phyloP scores from a whole-genome alignment of 805 yeast species.

The Debaryomyces prosopidis region DNA sequence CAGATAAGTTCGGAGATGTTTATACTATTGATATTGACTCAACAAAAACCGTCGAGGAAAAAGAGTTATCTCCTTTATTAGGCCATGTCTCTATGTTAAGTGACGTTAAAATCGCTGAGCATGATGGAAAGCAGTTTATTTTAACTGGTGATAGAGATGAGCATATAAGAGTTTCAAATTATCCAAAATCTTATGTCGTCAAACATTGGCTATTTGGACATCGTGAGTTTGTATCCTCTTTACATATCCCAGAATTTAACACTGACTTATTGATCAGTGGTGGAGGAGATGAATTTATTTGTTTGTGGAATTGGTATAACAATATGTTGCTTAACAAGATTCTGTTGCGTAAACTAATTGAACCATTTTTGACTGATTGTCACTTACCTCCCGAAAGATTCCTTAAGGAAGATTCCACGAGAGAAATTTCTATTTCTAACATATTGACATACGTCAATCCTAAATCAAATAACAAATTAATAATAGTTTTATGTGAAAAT shows the following conservation, averaged over 20 bases:
- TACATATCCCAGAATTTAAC: slow-evolving; percentile 57
- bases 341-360: slow-evolving; percentile 43
- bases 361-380: slow-evolving; percentile 47
- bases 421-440: slow-evolving; percentile 55
- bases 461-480: slow-evolving; percentile 18
- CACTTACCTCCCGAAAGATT: slow-evolving; percentile 70
- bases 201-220: slow-evolving; percentile 88
- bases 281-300: slow-evolving; percentile 84
- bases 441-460: slow-evolving; percentile 30
- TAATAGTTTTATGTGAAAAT: slow-evolving; percentile 53
- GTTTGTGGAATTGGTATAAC: slow-evolving; percentile 76
- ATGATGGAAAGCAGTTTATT: slow-evolving; percentile 49
- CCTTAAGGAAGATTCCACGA: slow-evolving; percentile 49
- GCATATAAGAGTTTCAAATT: slow-evolving; percentile 82
- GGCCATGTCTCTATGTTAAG: slow-evolving; percentile 98
- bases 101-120: slow-evolving; percentile 52
- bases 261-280: slow-evolving; percentile 64
- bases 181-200: slow-evolving; percentile 75
- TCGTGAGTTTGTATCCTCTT: slow-evolving; percentile 71
- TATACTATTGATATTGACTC: slow-evolving; percentile 55
- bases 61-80: slow-evolving; percentile 61
- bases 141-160: slow-evolving; percentile 94
- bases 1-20: slow-evolving; percentile 97
- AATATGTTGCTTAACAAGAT: slow-evolving; percentile 48
- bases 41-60: slow-evolving; percentile 39